Percentiles rank a stretch among this genome's conserved stretches.
phyloP scores from a whole-genome alignment of 2,329 filamentous ascomycete species.

The Epichloe amarillans region DNA sequence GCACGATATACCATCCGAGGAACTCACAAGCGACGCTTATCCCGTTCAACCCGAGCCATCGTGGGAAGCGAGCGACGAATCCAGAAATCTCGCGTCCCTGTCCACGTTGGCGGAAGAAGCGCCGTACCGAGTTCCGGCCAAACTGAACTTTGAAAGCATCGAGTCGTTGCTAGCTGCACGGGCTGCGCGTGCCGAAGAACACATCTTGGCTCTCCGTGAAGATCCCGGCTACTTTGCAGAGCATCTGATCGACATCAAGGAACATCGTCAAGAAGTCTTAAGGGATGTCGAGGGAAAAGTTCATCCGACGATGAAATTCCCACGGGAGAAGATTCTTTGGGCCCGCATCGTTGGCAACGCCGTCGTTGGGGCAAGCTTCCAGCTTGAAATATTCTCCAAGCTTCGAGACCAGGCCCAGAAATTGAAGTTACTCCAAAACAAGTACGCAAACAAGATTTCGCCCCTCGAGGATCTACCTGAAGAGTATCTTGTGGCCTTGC shows the following conservation, averaged over 20 bases:
- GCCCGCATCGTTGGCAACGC: slow-evolving; percentile 22
- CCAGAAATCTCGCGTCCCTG: slow-evolving; percentile 23
- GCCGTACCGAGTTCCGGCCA: slow-evolving; percentile 36
- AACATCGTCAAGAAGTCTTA: slow-evolving; percentile 32
- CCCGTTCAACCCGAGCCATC: slow-evolving; percentile 25
- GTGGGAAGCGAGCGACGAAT: slow-evolving; percentile 16
- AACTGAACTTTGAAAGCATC: slow-evolving; percentile 32
- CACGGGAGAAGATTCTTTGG: slow-evolving; percentile 21
- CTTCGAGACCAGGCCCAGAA: slow-evolving; percentile 19
- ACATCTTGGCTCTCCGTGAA: slow-evolving; percentile 41
- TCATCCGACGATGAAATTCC: slow-evolving; percentile 13
- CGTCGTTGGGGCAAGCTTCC: slow-evolving; percentile 19
- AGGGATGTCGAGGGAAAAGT: slow-evolving; percentile 22
- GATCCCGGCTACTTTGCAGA: slow-evolving; percentile 44
- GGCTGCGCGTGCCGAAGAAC: slow-evolving; percentile 32
- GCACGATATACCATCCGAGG: slow-evolving; percentile 30
- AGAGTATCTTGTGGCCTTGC: slow-evolving; percentile 22
- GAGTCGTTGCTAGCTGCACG: slow-evolving; percentile 29
- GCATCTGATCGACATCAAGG: slow-evolving; percentile 25
- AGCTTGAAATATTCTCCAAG: slow-evolving; percentile 25
- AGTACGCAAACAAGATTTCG: slow-evolving; percentile 19
- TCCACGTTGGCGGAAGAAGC: slow-evolving; percentile 31
- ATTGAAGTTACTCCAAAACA: slow-evolving; percentile 17
- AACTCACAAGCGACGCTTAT: slow-evolving; percentile 15
- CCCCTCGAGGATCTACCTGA: slow-evolving; percentile 17